Base-by-base conservation (phyloP, 2,329 filamentous ascomycete species). In the Coniella vitis region DNA sequence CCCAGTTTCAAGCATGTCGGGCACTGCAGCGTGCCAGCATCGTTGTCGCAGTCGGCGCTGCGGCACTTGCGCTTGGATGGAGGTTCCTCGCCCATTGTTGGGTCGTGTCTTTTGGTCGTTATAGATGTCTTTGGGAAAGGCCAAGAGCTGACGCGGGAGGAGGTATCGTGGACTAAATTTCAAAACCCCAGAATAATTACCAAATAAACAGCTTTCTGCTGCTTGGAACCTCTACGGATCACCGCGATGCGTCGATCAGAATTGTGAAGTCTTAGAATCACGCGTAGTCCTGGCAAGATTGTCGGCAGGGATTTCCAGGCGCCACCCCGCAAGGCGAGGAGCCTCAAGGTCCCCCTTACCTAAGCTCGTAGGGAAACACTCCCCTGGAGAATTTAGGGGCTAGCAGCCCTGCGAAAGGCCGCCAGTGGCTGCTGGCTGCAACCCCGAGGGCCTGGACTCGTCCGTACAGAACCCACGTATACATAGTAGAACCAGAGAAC, bases 1-100 rank as follows among this genome's bases (percentile, higher is more conserved):
- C 86, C 87, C 38, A 90, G 73, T 70, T 95, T 96, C 61, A 96
- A 76, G 66, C 93, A 98, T 43, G 88, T 97, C 47, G 93, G 93
- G 68, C 93, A 98, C 68, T 97, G 90, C 40, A 98, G 73, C 47
- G 83, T 75, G 53, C 88, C 84, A 49, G 90, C 90, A 55, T 91
- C 84, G 55, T 96, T 95, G 36, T 79, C 75, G 74, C 93, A 98
- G 66, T 94, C 88, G 51, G 75, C 75, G 42, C 93, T 87, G 47
- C 84, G 74, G 65, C 93, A 98, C 68, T 83, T 85, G 63, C 79
- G 81, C 69, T 81, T 80, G 38, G 70, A 61, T 19, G 73, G 67
- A 12, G 73, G 65, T 65, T 78, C 75, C 43, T 70, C 64, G 40
- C 72, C 60, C 69, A 78, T 75, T 62, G 60, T 67, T 59, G 47